A percentile compares a stretch with the other conserved stretches of the same genome.
phyloP scores from a whole-genome alignment of 208 protist genomes.

The Herpetomonas tarakana region DNA sequence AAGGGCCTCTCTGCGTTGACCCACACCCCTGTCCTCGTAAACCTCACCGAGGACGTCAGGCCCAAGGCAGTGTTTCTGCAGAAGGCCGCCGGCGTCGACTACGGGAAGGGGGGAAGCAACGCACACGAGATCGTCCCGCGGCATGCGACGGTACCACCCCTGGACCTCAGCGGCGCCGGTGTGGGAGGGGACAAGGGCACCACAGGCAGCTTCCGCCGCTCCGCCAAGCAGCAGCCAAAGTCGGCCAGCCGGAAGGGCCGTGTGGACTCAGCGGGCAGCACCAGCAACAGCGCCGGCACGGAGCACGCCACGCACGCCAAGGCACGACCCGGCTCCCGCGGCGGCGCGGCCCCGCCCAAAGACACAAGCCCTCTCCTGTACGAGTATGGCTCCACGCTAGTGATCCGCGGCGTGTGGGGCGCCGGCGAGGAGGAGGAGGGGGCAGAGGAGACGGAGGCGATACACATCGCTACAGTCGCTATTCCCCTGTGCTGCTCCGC shows the following conservation, averaged over 20 bases:
- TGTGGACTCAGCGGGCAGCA: not conserved
- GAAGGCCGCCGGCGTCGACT: constrained; percentile 1
- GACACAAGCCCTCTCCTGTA: constrained; percentile 14
- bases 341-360: not conserved
- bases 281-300: constrained; percentile 5
- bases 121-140: not conserved
- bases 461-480: not conserved
- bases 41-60: constrained; percentile 20
- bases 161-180: not conserved
- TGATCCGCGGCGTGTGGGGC: constrained; percentile 32
- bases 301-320: constrained; percentile 17
- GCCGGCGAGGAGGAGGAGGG: not conserved
- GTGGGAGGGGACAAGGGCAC: constrained; percentile 9
- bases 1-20: constrained; percentile 31
- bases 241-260: not conserved
- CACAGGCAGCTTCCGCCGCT: not conserved
- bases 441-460: not conserved
- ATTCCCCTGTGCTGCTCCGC: not conserved
- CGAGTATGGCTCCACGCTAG: constrained; percentile 22
- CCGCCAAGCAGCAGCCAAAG: not conserved
- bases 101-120: too few species aligned
- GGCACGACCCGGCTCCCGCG: constrained; percentile 8
- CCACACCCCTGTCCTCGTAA: constrained; percentile 20
- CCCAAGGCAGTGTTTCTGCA: constrained; percentile 10
- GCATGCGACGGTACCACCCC: too few species aligned